A percentile compares a stretch with the other conserved stretches of the same genome.
phyloP scores from a whole-genome alignment of 495 filamentous ascomycete species.

The Amniculicola lignicola region DNA sequence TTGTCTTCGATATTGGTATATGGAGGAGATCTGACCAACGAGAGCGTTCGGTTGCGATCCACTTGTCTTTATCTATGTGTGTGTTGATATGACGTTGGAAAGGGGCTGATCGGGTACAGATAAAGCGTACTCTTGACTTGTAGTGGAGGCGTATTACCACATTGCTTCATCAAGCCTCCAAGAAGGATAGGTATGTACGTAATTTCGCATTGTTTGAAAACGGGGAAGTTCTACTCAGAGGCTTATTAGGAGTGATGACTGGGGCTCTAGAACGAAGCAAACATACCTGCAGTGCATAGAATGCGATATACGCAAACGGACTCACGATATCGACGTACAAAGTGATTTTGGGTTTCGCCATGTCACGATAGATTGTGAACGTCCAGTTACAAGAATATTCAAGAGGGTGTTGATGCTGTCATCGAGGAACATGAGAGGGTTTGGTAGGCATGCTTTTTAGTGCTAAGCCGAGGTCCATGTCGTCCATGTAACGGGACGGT shows the following conservation, averaged over 20 bases:
- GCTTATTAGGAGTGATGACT: background rate
- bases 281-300: constrained; percentile 58
- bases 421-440: too few species aligned
- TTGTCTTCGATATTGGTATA: background rate
- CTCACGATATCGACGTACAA: constrained; percentile 68
- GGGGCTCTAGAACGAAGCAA: background rate
- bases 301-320: constrained; percentile 69
- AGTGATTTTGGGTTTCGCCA: constrained; percentile 55
- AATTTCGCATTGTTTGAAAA: constrained; percentile 58
- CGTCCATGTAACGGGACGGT: too few species aligned
- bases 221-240: constrained; percentile 54
- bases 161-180: constrained; percentile 65
- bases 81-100: background rate
- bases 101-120: background rate
- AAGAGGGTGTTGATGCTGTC: too few species aligned
- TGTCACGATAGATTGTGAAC: background rate
- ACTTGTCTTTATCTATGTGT: constrained; percentile 62
- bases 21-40: constrained; percentile 52
- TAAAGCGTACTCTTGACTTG: constrained; percentile 60
- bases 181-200: constrained; percentile 68
- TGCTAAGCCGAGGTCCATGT: too few species aligned
- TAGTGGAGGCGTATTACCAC: constrained; percentile 61
- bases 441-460: too few species aligned
- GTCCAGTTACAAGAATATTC: background rate
- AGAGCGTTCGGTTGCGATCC: constrained; percentile 57